Evolutionary conservation across 2,329 filamentous ascomycete genomes (phyloP).

Genomic region (Metarhizium rileyi): DNA sequence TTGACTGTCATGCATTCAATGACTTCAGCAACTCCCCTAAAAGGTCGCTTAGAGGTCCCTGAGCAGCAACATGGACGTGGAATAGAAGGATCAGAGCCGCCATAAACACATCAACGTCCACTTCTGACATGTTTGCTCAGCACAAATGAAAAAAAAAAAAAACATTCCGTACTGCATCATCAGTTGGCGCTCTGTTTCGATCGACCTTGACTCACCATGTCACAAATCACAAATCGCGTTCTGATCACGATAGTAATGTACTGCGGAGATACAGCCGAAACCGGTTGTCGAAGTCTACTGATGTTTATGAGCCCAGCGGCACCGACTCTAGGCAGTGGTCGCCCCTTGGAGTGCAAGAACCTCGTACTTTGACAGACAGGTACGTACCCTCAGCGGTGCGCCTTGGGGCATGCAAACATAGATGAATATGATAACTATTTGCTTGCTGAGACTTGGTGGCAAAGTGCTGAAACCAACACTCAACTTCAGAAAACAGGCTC

Average conservation of each 20-base stretch:
- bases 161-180: background rate
- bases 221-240: background rate
- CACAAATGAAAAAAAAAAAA: background rate
- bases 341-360: background rate
- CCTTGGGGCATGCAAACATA: background rate
- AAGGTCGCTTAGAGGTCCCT: background rate
- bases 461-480: too few relatives aligned
- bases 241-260: background rate
- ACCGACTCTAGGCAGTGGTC: background rate
- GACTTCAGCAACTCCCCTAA: background rate
- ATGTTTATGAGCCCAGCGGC: background rate
- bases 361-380: too few relatives aligned
- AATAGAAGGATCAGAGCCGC: background rate
- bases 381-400: too few relatives aligned
- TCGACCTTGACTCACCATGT: background rate
- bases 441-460: too few relatives aligned
- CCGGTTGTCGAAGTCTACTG: background rate
- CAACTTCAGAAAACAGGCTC: too few relatives aligned
- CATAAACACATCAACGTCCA: background rate
- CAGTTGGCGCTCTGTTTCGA: background rate
- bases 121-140: background rate
- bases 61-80: background rate
- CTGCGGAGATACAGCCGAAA: background rate
- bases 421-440: too few relatives aligned
- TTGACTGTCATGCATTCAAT: too few relatives aligned